These are phyloP conservation scores for Blastobotrys malaysiensis DNA, from an alignment of 1,139 yeast species.

Conservation along the genomic window DNA sequence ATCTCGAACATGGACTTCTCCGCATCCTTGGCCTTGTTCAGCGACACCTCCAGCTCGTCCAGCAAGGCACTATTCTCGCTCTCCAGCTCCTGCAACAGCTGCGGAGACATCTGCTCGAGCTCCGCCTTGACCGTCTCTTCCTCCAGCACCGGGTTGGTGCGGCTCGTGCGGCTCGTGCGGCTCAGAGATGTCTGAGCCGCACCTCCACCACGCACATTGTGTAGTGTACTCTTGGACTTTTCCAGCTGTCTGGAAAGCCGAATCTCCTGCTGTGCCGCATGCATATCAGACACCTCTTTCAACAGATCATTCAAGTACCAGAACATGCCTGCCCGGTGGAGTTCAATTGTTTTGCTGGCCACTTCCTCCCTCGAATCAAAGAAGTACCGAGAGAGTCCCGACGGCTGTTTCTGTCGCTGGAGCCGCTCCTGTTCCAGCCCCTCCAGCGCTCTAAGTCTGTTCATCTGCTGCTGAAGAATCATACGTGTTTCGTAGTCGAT, in stretches of 20 bases:
- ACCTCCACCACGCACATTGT: slow-evolving; percentile 18
- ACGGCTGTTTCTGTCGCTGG: slow-evolving; percentile 14
- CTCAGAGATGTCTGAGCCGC: not conserved
- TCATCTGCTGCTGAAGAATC: slow-evolving; percentile 34
- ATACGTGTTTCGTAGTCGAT: slow-evolving; percentile 37
- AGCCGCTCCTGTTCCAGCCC: slow-evolving; percentile 27
- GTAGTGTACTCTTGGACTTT: slow-evolving; percentile 27
- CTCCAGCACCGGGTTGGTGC: slow-evolving; percentile 24
- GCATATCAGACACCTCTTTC: slow-evolving; percentile 30
- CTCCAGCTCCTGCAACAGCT: slow-evolving; percentile 64
- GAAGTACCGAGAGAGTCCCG: slow-evolving; percentile 19
- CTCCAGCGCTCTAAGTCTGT: slow-evolving; percentile 34
- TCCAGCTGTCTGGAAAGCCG: slow-evolving; percentile 33
- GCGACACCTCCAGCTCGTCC: slow-evolving; percentile 51
- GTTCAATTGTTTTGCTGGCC: slow-evolving; percentile 24
- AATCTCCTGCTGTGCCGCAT: slow-evolving; percentile 35
- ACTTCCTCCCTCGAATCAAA: slow-evolving; percentile 27
- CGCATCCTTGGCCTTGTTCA: slow-evolving; percentile 42
- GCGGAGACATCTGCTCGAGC: slow-evolving; percentile 40
- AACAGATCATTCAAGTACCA: slow-evolving; percentile 31
- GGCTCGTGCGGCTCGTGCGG: too few species aligned
- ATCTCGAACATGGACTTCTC: slow-evolving; percentile 78
- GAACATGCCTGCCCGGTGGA: slow-evolving; percentile 35
- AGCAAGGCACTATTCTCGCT: slow-evolving; percentile 68
- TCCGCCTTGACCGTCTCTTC: slow-evolving; percentile 22